A percentile compares a stretch with the other conserved stretches of the same genome.
Evolutionary conservation across 257 asterid species (phyloP).

Genomic region (Striga asiatica): DNA sequence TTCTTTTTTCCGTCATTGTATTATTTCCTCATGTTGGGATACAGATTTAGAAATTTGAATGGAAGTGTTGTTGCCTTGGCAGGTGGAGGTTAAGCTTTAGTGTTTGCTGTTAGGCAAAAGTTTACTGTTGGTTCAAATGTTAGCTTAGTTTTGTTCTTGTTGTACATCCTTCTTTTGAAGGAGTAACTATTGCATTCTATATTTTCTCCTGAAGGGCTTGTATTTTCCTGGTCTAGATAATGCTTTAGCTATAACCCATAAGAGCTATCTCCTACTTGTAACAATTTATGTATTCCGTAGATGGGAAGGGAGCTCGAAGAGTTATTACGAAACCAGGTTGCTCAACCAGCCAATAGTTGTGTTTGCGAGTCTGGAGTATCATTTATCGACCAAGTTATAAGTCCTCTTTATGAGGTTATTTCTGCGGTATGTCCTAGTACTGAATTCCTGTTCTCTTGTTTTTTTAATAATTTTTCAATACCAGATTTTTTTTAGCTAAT

Average conservation of each 20-base stretch:
- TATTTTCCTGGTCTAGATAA: neutral
- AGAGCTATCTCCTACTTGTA: slow-evolving; percentile 2
- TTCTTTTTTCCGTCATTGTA: neutral
- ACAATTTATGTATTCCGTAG: slow-evolving; percentile 37
- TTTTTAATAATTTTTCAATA: too few relatives aligned
- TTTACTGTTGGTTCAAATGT: neutral
- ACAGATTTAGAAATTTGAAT: neutral
- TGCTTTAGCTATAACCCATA: neutral
- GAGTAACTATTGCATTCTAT: neutral
- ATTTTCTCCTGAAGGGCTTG: neutral
- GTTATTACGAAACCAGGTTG: slow-evolving; percentile 46
- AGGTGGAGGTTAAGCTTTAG: neutral
- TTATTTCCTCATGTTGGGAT: neutral
- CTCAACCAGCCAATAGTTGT: slow-evolving; percentile 87
- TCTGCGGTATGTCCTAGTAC: slow-evolving; percentile 58
- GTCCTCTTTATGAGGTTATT: slow-evolving; percentile 74
- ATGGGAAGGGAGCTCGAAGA: slow-evolving; percentile 96
- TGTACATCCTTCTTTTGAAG: neutral
- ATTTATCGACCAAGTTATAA: slow-evolving; percentile 77
- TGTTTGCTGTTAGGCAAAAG: neutral
- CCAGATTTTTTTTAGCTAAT: too few relatives aligned
- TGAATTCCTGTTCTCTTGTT: slow-evolving; percentile 7
- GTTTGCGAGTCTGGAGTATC: slow-evolving; percentile 65
- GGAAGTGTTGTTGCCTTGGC: neutral
- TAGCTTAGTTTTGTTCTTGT: neutral